phyloP scores from a whole-genome alignment of 495 filamentous ascomycete species.

The Aspergillus asperescens region DNA sequence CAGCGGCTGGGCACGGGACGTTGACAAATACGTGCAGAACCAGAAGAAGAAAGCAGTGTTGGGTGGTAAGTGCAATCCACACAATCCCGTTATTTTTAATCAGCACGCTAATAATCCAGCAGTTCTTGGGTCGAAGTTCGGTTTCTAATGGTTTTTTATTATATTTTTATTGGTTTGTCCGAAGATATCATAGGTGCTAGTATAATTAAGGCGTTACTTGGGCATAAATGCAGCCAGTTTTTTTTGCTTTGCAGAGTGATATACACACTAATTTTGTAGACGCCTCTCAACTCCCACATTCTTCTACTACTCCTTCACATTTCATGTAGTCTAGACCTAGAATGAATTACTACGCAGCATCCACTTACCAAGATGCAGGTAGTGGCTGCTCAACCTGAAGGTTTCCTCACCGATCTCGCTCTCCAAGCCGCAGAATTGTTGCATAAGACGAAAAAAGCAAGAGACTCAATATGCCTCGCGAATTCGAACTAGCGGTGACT shows the following conservation, averaged over 20 bases:
- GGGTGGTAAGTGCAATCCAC: slow-evolving; percentile 43
- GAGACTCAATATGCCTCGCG: neutral
- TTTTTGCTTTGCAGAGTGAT: neutral
- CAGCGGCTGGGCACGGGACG: slow-evolving; percentile 76
- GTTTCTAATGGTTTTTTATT: slow-evolving; percentile 20
- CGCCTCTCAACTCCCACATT: too few species aligned
- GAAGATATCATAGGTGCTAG: neutral
- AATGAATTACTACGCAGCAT: too few species aligned
- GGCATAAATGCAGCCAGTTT: neutral
- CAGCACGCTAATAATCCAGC: neutral
- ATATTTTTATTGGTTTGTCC: neutral
- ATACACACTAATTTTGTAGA: too few species aligned
- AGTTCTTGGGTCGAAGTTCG: slow-evolving; percentile 45
- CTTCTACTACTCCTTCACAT: too few species aligned
- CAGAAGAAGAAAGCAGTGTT: slow-evolving; percentile 81
- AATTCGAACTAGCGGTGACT: neutral
- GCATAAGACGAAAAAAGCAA: neutral
- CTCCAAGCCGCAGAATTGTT: neutral
- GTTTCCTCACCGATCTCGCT: neutral
- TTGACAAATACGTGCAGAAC: slow-evolving; percentile 73
- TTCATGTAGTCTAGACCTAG: too few species aligned
- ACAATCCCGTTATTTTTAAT: neutral
- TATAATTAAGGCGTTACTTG: neutral
- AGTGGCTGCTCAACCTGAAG: too few species aligned
- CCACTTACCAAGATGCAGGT: too few species aligned